A percentile compares a stretch with the other conserved stretches of the same genome.
phyloP scores from a whole-genome alignment of 495 filamentous ascomycete genomes.

The Cercophora newfieldiana region DNA sequence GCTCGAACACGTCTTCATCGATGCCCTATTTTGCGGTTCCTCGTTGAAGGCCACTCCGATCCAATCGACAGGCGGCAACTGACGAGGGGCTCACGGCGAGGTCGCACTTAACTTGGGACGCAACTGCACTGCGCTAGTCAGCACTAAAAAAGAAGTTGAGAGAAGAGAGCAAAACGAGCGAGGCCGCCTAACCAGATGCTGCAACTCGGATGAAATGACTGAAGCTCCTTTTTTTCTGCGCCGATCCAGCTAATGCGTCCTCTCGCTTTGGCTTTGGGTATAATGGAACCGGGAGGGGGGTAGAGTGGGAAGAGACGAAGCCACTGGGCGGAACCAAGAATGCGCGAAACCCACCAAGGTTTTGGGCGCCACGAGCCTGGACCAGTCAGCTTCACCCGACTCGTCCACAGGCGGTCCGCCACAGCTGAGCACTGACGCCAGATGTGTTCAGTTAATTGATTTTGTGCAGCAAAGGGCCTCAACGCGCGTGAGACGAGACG shows the following conservation, averaged over 20 bases:
- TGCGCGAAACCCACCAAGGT: constrained; percentile 7
- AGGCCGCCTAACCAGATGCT: neutral
- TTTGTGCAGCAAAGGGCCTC: constrained; percentile 1
- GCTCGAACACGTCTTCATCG: neutral
- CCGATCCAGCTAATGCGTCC: neutral
- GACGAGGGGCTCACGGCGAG: neutral
- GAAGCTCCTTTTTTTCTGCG: neutral
- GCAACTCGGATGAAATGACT: constrained; percentile 4
- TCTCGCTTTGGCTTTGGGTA: constrained; percentile 9
- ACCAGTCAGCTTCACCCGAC: constrained; percentile 5
- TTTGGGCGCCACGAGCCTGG: constrained; percentile 17
- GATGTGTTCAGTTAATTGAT: constrained; percentile 19
- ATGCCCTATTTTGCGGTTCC: neutral
- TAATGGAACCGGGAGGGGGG: constrained; percentile 1
- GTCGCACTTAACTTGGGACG: neutral
- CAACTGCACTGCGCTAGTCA: constrained; percentile 2
- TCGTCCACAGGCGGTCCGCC: constrained; percentile 10
- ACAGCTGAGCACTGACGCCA: constrained; percentile 18
- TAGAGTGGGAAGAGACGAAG: neutral
- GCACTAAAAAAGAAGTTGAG: constrained; percentile 4
- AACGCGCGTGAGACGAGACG: constrained; percentile 12
- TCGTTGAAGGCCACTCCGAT: neutral
- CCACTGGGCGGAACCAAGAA: constrained; percentile 10
- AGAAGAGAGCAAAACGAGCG: neutral
- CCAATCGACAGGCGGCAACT: constrained; percentile 5